Evolutionary conservation across 2,329 filamentous ascomycete species (phyloP), one percentile per base, ranked within the genome.

Genomic region (Alternaria arborescens): DNA sequence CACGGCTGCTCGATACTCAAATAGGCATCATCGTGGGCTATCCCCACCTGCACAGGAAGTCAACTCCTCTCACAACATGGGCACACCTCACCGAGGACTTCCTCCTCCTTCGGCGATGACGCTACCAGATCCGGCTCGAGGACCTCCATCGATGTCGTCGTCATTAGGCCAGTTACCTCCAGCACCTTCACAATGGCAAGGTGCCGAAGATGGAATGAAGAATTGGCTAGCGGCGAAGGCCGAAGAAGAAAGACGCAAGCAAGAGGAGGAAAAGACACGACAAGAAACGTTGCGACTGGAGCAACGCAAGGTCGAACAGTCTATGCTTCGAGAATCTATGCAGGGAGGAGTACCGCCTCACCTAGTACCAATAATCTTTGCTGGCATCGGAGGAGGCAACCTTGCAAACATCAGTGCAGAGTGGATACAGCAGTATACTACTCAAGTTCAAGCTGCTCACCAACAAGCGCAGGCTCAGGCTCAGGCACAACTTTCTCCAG

Each of bases 71-170:
- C 74, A 74, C 70, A 80, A 68, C 52, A 85, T 85, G 83, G 79
- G 82, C 65, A 83, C 81, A 54, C 80, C 82, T 70, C 84, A 85
- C 75, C 80, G 84, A 72, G 84, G 84, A 52, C 76, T 86, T 46
- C 84, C 84, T 74, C 84, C 82, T 64, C 84, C 83, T 30, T 81
- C 82, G 65, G 82, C 82, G 58, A 84, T 86, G 82, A 80, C 82
- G 53, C 74, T 85, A 64, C 81, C 82, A 58, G 82, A 84, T 71
- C 82, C 82, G 55, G 77, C 75, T 44, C 74, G 81, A 54, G 77
- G 74, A 24, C 74, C 77, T 61, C 59, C 79, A 53, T 62, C 70
- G 51, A 71, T 81, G 41, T 65, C 72, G 40, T 66, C 77, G 34
- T 72, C 77, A 28, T 62, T 82, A 60, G 75, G 77, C 52, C 75